These are phyloP conservation scores for Stephanodiscus minutulus DNA, from an alignment of 108 stramenopile species.

Conservation along the genomic window DNA sequence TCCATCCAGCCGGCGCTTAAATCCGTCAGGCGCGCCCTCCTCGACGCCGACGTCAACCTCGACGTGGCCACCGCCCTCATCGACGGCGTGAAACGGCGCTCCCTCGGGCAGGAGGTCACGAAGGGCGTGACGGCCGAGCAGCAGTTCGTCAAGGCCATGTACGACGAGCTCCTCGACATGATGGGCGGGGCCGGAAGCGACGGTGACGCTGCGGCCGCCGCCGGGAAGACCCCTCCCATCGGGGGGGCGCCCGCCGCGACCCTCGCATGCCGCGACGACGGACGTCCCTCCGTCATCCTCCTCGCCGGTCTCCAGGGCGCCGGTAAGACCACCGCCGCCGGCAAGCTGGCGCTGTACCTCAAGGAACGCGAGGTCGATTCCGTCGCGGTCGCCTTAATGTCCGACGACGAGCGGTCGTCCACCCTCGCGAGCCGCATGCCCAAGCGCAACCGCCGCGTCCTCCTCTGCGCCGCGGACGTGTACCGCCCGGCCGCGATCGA, in stretches of 20 bases:
- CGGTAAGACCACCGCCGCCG: slow-evolving; percentile 95
- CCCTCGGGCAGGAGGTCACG: slow-evolving; percentile 80
- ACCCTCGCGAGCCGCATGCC: slow-evolving; percentile 64
- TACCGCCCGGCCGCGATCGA: slow-evolving; percentile 96
- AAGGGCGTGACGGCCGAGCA: slow-evolving; percentile 92
- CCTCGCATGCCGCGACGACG: slow-evolving; percentile 46
- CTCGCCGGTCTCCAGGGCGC: slow-evolving; percentile 96
- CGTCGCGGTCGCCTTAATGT: slow-evolving; percentile 44
- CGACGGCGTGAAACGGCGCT: slow-evolving; percentile 85
- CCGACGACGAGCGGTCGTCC: slow-evolving; percentile 51
- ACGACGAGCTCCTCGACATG: slow-evolving; percentile 92
- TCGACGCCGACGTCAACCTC: slow-evolving; percentile 91
- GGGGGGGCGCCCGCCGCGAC: slow-evolving; percentile 72
- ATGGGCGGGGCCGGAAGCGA: slow-evolving; percentile 73
- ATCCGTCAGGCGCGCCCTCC: slow-evolving; percentile 86
- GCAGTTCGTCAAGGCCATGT: slow-evolving; percentile 95
- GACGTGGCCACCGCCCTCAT: slow-evolving; percentile 89
- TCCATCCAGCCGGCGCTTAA: slow-evolving; percentile 78
- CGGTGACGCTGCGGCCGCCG: slow-evolving; percentile 7
- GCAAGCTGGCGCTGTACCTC: slow-evolving; percentile 90
- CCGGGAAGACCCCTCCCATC: no score
- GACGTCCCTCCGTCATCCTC: slow-evolving; percentile 88
- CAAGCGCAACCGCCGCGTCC: slow-evolving; percentile 76
- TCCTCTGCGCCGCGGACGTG: slow-evolving; percentile 93
- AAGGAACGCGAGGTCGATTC: slow-evolving; percentile 85